Conservation (phyloP, 2,329 filamentous ascomycete species). For the Capronia epimyces region DNA sequence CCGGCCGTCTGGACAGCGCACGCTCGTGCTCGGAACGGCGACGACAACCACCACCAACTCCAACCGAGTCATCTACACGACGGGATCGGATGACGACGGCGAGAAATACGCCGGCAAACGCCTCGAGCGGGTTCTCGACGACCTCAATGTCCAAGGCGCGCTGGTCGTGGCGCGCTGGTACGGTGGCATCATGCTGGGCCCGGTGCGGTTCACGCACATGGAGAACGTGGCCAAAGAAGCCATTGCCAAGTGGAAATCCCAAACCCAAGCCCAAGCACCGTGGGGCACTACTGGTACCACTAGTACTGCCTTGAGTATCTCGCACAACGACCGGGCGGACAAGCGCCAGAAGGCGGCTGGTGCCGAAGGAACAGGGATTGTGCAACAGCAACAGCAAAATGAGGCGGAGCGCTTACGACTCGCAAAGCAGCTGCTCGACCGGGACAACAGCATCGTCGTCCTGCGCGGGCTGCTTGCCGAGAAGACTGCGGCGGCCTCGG, state of each 20-base stretch:
- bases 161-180: slow-evolving; percentile 53
- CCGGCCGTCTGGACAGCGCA: slow-evolving; percentile 43
- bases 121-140: slow-evolving; percentile 44
- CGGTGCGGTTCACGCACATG: slow-evolving; percentile 50
- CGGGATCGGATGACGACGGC: slow-evolving; percentile 50
- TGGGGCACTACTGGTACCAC: too few species aligned
- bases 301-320: too few species aligned
- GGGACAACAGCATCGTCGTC: slow-evolving; percentile 46
- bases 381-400: slow-evolving; percentile 28
- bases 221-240: slow-evolving; percentile 47
- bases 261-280: neutral
- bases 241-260: slow-evolving; percentile 39
- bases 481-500: slow-evolving; percentile 26
- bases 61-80: slow-evolving; percentile 37
- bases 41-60: neutral
- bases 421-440: slow-evolving; percentile 39
- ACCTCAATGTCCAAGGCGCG: slow-evolving; percentile 41
- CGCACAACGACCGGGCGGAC: neutral
- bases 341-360: slow-evolving; percentile 32
- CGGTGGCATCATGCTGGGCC: slow-evolving; percentile 50
- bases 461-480: slow-evolving; percentile 44
- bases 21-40: slow-evolving; percentile 29
- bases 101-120: slow-evolving; percentile 49
- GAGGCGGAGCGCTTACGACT: slow-evolving; percentile 34
- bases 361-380: neutral